These are phyloP conservation scores for Coemansia asiatica DNA, from an alignment of 192 early-diverging fungal genomes.

Conservation along the genomic window DNA sequence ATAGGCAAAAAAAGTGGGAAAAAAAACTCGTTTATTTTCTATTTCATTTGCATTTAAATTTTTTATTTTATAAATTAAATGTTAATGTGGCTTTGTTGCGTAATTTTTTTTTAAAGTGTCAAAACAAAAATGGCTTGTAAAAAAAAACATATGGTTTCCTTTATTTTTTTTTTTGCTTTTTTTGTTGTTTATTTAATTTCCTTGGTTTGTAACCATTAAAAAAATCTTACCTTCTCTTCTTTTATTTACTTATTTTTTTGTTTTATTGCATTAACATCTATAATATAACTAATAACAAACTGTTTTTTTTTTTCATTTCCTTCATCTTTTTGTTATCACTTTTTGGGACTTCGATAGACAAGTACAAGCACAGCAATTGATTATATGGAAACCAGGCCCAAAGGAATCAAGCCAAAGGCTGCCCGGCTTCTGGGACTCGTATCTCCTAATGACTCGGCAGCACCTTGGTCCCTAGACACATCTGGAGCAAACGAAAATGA, in stretches of 20 bases:
- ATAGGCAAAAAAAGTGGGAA: conserved; percentile 1
- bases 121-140: no score
- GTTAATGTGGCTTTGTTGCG: conserved; percentile 1
- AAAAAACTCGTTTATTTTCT: no score
- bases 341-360: background rate
- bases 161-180: conserved; percentile 6
- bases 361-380: background rate
- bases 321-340: background rate
- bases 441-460: background rate
- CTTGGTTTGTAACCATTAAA: no score
- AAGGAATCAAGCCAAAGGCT: conserved; percentile 35
- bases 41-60: no score
- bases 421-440: conserved; percentile 40
- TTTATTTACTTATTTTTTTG: background rate
- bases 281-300: no score
- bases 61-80: no score
- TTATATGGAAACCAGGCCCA: background rate
- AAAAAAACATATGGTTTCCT: background rate
- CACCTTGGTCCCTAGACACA: background rate
- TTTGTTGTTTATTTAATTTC: background rate
- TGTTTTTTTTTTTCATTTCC: background rate
- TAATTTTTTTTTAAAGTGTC: background rate
- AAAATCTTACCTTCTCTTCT: background rate
- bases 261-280: background rate
- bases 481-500: background rate